Evolutionary conservation across 2,329 filamentous ascomycete species (phyloP).

Genomic region (Raffaelea arxii): DNA sequence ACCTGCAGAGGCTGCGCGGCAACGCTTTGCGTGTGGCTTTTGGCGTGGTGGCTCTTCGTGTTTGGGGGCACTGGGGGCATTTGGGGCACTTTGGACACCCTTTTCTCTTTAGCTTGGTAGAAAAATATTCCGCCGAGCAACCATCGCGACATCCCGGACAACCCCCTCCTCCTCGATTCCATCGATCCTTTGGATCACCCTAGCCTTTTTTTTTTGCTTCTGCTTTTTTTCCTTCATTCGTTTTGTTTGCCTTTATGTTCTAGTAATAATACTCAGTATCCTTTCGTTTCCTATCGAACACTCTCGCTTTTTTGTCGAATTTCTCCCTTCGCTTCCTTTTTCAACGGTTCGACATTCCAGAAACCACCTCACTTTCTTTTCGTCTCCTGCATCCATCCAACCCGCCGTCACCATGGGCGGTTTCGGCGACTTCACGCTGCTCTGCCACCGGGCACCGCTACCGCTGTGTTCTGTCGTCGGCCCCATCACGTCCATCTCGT

Average conservation of each 20-base stretch:
- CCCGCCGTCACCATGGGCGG: conserved; percentile 48
- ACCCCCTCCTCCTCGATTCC: neutral
- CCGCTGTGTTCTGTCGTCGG: conserved; percentile 84
- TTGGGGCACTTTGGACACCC: no score
- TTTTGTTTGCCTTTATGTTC: neutral
- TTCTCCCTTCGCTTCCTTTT: no score
- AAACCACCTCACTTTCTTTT: neutral
- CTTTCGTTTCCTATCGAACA: neutral
- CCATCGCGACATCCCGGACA: neutral
- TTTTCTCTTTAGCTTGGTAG: no score
- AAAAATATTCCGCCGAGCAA: neutral
- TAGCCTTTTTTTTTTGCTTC: neutral
- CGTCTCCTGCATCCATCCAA: neutral
- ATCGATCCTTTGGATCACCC: neutral
- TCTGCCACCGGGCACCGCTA: conserved; percentile 78
- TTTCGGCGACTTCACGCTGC: conserved; percentile 81
- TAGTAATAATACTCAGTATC: no score
- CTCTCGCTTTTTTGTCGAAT: no score
- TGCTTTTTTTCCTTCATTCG: neutral
- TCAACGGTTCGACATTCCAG: no score
- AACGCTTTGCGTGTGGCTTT: no score
- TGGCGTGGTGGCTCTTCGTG: no score
- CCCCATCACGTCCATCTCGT: conserved; percentile 56
- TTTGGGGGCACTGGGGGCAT: no score
- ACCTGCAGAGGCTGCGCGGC: no score